These are phyloP conservation scores for Niebla homalea DNA, from an alignment of 495 filamentous ascomycete species.

Conservation along the genomic window DNA sequence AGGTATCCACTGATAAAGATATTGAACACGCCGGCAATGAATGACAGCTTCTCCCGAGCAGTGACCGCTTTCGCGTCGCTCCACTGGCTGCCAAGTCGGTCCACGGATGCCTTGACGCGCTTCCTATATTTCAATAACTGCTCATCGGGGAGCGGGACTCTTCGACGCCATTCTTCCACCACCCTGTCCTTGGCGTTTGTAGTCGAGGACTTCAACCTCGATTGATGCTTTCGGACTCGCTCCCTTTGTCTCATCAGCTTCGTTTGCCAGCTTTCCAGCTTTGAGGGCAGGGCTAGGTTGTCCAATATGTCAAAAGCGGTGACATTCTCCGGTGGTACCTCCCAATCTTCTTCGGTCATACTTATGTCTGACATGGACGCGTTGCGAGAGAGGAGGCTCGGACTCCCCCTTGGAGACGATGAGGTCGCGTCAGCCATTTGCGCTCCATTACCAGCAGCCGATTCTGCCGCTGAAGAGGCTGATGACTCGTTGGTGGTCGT, in stretches of 20 bases:
- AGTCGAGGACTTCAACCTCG: conserved; percentile 51
- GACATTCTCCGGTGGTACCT: conserved; percentile 79
- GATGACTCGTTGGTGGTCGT: conserved; percentile 16
- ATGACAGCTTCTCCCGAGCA: conserved; percentile 82
- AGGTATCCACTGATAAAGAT: conserved; percentile 93
- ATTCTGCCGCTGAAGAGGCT: conserved; percentile 14
- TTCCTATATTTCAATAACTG: conserved; percentile 82
- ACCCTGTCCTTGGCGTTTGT: conserved; percentile 54
- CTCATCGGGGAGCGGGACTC: conserved; percentile 75
- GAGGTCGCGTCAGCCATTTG: conserved; percentile 20
- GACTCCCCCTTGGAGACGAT: conserved; percentile 34
- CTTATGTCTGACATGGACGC: conserved; percentile 65
- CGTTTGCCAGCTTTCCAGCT: conserved; percentile 76
- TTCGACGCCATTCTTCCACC: conserved; percentile 74
- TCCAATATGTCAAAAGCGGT: conserved; percentile 88
- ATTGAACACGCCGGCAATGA: conserved; percentile 91
- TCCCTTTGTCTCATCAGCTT: conserved; percentile 69
- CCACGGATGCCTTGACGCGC: conserved; percentile 77
- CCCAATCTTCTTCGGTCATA: conserved; percentile 80
- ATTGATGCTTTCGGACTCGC: conserved; percentile 67
- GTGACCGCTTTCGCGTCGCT: conserved; percentile 79
- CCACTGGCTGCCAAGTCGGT: conserved; percentile 74
- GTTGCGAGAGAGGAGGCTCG: conserved; percentile 45
- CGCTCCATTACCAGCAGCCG: conserved; percentile 4
- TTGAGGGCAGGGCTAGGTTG: conserved; percentile 78